phyloP scores from a whole-genome alignment of 2,329 filamentous ascomycete species.

The Botrytis pseudocinerea region DNA sequence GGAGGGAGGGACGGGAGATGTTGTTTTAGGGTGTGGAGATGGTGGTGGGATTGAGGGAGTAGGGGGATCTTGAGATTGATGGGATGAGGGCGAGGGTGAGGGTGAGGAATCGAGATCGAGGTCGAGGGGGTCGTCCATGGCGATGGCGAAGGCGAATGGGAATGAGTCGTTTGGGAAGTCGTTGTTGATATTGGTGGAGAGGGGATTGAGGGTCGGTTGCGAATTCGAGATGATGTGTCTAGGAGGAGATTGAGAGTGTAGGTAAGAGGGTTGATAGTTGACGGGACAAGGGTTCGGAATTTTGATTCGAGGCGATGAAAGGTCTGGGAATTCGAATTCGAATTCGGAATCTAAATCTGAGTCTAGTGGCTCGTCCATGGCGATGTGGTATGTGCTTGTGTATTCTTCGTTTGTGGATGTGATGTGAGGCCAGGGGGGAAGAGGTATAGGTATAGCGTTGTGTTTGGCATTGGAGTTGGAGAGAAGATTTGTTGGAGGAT shows the following conservation, averaged over 20 bases:
- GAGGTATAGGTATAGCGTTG: background rate
- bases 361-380: conserved; percentile 1
- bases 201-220: background rate
- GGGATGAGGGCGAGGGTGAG: no score
- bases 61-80: no score
- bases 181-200: background rate
- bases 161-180: background rate
- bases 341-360: background rate
- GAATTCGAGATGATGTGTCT: no score
- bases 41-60: no score
- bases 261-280: background rate
- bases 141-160: background rate
- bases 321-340: background rate
- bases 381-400: background rate
- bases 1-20: no score
- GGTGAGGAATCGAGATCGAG: background rate
- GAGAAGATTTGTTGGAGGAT: no score
- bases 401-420: background rate
- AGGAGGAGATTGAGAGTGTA: no score
- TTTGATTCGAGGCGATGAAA: background rate
- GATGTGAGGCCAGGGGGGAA: no score
- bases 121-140: conserved; percentile 4
- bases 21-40: no score
- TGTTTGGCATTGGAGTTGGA: background rate
- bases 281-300: no score